Evolutionary conservation across 768 basidiomycete species (phyloP), one percentile per base, ranked within the genome.

Genomic region (Leccinum barrowsii): DNA sequence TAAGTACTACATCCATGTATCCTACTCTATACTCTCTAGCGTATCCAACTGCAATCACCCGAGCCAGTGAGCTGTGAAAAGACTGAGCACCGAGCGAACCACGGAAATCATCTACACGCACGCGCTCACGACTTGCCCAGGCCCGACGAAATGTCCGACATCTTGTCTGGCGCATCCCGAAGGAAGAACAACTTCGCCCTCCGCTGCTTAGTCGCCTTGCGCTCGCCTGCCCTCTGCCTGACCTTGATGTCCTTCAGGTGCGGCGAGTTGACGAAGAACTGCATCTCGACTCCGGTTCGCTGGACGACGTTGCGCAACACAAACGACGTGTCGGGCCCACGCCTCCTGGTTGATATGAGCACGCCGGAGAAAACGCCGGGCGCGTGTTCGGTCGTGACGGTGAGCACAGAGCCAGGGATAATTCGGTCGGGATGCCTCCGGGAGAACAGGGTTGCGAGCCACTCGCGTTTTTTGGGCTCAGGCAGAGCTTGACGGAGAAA

Each of bases 231-330:
- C 63, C 75, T 77, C 74, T 84, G 82, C 59, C 94, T 76, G 59
- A 98, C 77, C 74, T 86, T 86, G 74, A 98, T 89, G 56, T 89
- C 86, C 79, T 91, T 92, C 74, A 98, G 67, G 69, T 92, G 83
- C 28, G 96, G 95, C 53, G 89, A 91, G 67, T 84, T 85, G 62
- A 87, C 85, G 71, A 88, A 94, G 76, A 92, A 90, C 68, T 88
- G 89, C 88, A 92, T 88, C 79, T 98, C 96, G 40, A 97, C 89
- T 12, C 94, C 95, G 12, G 89, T 92, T 62, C 93, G 82, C 66
- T 92, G 89, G 54, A 98, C 82, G 63, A 97, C 84, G 74, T 98
- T 98, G 62, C 96, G 83, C 53, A 98, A 75, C 54, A 86, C 79
- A 69, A 98, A 90, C n/a, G 86, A 89, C 26, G 92, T 94, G 75